These are phyloP conservation scores for Conringia planisiliqua DNA, from an alignment of 345 rosid species.

Conservation along the genomic window DNA sequence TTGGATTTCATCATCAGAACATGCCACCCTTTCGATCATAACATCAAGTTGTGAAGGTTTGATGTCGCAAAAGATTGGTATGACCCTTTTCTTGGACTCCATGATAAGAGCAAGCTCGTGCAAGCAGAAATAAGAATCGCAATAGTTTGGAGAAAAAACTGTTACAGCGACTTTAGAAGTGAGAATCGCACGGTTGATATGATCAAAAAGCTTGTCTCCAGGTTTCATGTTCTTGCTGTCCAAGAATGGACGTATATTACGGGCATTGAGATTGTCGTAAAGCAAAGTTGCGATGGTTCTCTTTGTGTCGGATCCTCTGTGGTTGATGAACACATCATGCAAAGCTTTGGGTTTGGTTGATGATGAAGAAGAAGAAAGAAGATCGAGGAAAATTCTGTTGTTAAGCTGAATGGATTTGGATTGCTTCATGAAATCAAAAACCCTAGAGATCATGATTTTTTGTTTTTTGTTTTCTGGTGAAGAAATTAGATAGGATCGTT, in stretches of 20 bases:
- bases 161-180: slow-evolving; percentile 55
- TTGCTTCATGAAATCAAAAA: slow-evolving; percentile 31
- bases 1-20: slow-evolving; percentile 38
- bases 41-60: slow-evolving; percentile 68
- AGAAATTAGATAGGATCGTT: background rate
- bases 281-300: slow-evolving; percentile 52
- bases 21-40: slow-evolving; percentile 22
- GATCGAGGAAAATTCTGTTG: slow-evolving; percentile 4
- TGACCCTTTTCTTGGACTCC: slow-evolving; percentile 66
- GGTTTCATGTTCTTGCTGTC: slow-evolving; percentile 79
- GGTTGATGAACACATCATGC: slow-evolving; percentile 73
- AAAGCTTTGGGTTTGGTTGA: slow-evolving; percentile 15
- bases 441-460: slow-evolving; percentile 29
- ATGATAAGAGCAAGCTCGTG: slow-evolving; percentile 65
- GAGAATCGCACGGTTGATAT: slow-evolving; percentile 47
- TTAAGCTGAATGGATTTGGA: slow-evolving; percentile 18
- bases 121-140: slow-evolving; percentile 60
- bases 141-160: slow-evolving; percentile 61
- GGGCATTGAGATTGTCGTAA: slow-evolving; percentile 48
- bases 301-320: slow-evolving; percentile 68
- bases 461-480: background rate
- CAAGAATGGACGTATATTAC: slow-evolving; percentile 52
- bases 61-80: slow-evolving; percentile 67
- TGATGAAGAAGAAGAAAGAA: slow-evolving; percentile 25
- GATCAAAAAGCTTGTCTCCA: slow-evolving; percentile 62